A percentile compares a stretch with the other conserved stretches of the same genome.
These are phyloP conservation scores for Entamoeba histolytica DNA, from an alignment of 208 protist species.

Conservation along the genomic window DNA sequence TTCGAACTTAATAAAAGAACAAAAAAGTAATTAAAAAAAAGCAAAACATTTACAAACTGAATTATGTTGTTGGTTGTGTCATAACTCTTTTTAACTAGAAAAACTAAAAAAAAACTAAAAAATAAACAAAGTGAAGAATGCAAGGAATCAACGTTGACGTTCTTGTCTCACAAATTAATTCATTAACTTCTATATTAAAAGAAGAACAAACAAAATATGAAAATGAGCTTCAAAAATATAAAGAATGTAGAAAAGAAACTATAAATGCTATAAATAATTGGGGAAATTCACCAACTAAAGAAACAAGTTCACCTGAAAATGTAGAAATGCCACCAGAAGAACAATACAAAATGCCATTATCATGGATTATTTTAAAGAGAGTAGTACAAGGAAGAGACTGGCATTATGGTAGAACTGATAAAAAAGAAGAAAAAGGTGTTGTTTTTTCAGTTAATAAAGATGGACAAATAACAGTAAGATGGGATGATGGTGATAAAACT, in stretches of 20 bases:
- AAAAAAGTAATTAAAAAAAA: too few species aligned
- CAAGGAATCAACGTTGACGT: too few species aligned
- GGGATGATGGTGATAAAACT: neutral
- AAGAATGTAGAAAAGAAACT: neutral
- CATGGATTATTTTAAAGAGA: neutral
- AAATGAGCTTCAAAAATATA: neutral
- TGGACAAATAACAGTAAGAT: neutral
- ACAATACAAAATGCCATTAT: neutral
- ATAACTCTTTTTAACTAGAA: too few species aligned
- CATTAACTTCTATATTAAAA: neutral
- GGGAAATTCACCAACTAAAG: neutral
- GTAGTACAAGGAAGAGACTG: neutral
- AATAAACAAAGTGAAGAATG: too few species aligned
- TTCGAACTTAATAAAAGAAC: too few species aligned
- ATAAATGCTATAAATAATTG: neutral
- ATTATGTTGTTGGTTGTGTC: too few species aligned
- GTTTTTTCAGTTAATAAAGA: neutral
- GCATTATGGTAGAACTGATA: neutral
- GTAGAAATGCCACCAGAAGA: neutral
- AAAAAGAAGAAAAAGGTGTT: neutral
- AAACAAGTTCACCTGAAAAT: neutral
- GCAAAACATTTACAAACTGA: too few species aligned
- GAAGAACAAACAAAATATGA: neutral
- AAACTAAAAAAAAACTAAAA: too few species aligned
- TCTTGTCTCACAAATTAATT: too few species aligned